Base-by-base conservation (phyloP, 768 basidiomycete species). In the Mycena latifolia region DNA sequence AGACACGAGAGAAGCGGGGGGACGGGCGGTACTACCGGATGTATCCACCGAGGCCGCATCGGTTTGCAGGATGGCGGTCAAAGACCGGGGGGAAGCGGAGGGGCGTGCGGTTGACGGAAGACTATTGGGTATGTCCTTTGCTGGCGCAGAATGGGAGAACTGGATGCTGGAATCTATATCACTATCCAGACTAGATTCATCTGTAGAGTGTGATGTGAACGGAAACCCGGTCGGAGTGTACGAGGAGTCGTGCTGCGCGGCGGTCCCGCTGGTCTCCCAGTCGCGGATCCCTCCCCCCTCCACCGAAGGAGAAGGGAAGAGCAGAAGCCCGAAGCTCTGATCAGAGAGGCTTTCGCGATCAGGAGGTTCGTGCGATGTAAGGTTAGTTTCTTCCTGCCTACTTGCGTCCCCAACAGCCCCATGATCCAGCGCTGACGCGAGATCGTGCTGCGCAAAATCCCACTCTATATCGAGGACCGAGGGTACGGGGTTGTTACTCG, bases 371-470 rank as follows among this genome's bases (percentile, higher is more conserved):
- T 55, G 31, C 29, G 2, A 5, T 33, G 3, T 2, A 24, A 25
- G 11, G 20, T 35, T 31, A 20, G 31, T 3, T 37, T 55, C 37
- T 55, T 55, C 53, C 31, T 2, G 11, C 18, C 4, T 24, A 18
- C 37, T 17, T 39, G 14, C 17, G 14, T 39, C 33, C 14, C 14
- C 37, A 39, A 15, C 37, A 20, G 22, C 5, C 2, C 12, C 2
- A 22, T n/a, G 24, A 25, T 27, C 25, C 10, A 1, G 2, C 18
- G 2, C 45, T 18, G 45, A 24, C 18, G n/a, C 3, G 17, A 20
- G 10, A 28, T 35, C 55, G 17, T 15, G 25, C 33, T 60, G 45
- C 5, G 52, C 22, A 20, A 66, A 66, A 15, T 66, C 65, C 65
- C 65, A 66, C n/a, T 56, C 55, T 5, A 24, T 0, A 33, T 61